Conservation (phyloP, 805 yeast species). For the Schwanniomyces vanrijiae region DNA sequence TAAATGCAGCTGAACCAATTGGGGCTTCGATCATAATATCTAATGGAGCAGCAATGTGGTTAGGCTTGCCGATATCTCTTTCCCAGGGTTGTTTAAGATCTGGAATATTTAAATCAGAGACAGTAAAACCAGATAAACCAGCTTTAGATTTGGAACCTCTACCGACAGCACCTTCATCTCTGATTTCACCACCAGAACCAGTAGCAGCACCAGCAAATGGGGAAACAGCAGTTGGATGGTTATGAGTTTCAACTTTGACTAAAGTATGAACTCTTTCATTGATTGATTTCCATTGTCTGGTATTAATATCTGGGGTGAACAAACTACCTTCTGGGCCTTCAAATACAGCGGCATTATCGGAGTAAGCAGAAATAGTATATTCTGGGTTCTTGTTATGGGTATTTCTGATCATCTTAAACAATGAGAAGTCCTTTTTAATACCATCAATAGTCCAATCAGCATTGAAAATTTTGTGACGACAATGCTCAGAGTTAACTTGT, state of each 20-base stretch:
- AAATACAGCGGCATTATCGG: constrained; percentile 96
- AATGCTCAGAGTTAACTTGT: constrained; percentile 98
- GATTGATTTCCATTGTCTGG: constrained; percentile 71
- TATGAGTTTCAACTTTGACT: constrained; percentile 97
- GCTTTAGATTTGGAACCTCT: constrained; percentile 97
- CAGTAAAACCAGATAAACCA: constrained; percentile 91
- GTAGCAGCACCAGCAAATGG: constrained; percentile 99
- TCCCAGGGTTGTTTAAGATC: constrained; percentile 94
- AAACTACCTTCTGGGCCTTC: constrained; percentile 78
- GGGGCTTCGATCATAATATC: constrained; percentile 98
- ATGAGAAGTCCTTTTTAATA: constrained; percentile 63
- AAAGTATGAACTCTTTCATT: constrained; percentile 84
- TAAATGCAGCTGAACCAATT: constrained; percentile 95
- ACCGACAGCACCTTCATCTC: constrained; percentile 99
- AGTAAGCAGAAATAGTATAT: constrained; percentile 87
- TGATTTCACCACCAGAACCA: constrained; percentile 99
- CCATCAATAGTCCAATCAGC: constrained; percentile 98
- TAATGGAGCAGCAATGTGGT: constrained; percentile 87
- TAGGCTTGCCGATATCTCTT: constrained; percentile 81
- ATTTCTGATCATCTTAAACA: constrained; percentile 94
- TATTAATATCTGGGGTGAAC: constrained; percentile 73
- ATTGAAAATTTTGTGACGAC: constrained; percentile 97
- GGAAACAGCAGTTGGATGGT: constrained; percentile 98
- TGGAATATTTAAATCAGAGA: constrained; percentile 88
- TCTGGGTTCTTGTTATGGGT: constrained; percentile 82